Conservation (phyloP, 2,329 filamentous ascomycete species). For the Microsporum audouinii region DNA sequence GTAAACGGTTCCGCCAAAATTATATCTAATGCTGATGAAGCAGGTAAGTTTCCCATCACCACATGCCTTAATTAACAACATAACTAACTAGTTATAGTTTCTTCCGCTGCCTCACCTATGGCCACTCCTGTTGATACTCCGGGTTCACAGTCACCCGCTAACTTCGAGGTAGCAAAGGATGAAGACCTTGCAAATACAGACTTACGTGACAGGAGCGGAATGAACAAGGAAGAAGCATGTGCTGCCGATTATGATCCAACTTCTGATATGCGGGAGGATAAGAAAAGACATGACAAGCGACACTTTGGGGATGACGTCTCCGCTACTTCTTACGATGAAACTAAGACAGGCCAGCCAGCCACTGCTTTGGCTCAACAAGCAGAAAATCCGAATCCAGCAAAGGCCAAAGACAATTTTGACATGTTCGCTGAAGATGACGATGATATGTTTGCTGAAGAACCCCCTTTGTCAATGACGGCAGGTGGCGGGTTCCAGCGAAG, state of each 20-base stretch:
- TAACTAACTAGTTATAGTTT: constrained; percentile 22
- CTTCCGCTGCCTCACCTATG: constrained; percentile 32
- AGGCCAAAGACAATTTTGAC: constrained; percentile 45
- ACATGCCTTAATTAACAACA: constrained; percentile 28
- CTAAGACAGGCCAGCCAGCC: constrained; percentile 42
- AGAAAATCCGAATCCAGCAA: constrained; percentile 29
- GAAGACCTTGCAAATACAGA: constrained; percentile 52
- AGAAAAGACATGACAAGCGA: constrained; percentile 55
- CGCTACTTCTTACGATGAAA: constrained; percentile 49
- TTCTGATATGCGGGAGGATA: constrained; percentile 76
- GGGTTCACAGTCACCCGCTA: constrained; percentile 44
- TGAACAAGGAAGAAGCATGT: constrained; percentile 64
- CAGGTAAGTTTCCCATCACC: constrained; percentile 26
- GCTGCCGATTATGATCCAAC: constrained; percentile 88
- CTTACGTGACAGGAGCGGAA: constrained; percentile 26
- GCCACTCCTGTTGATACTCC: constrained; percentile 39
- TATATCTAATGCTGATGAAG: constrained; percentile 28
- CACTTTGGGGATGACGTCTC: constrained; percentile 46
- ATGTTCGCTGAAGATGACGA: constrained; percentile 52
- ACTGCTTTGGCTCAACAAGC: constrained; percentile 36
- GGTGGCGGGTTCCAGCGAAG: constrained; percentile 40
- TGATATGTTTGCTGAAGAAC: constrained; percentile 82
- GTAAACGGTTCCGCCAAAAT: constrained; percentile 38
- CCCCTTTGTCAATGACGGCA: constrained; percentile 44
- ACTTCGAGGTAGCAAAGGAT: constrained; percentile 55